These are phyloP conservation scores for Mycena epipterygia DNA, from an alignment of 768 basidiomycete species.

Conservation along the genomic window DNA sequence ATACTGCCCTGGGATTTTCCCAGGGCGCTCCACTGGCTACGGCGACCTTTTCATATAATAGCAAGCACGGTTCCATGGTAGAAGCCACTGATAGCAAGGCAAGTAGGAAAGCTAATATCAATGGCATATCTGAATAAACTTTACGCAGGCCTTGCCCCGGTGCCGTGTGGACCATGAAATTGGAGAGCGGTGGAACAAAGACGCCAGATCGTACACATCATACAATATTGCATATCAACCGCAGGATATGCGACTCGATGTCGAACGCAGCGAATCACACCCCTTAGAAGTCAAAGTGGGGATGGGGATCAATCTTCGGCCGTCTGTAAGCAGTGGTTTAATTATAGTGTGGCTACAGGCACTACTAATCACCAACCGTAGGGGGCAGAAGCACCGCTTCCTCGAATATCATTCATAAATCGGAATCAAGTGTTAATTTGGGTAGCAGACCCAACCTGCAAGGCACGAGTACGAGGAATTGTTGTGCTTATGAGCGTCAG, in stretches of 20 bases:
- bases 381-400: background rate
- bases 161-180: background rate
- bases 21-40: background rate
- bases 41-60: background rate
- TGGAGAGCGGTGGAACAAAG: constrained; percentile 7
- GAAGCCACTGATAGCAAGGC: constrained; percentile 20
- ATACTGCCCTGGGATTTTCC: background rate
- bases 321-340: background rate
- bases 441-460: constrained; percentile 12
- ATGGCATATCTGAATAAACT: background rate
- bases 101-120: background rate
- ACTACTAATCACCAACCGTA: background rate
- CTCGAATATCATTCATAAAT: no score
- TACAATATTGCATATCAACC: constrained; percentile 5
- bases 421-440: constrained; percentile 17
- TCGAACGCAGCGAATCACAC: background rate
- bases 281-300: constrained; percentile 18
- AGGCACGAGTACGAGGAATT: background rate
- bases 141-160: constrained; percentile 11
- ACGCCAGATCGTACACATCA: constrained; percentile 12
- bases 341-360: no score
- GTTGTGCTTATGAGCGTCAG: constrained; percentile 17
- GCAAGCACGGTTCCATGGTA: background rate
- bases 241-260: background rate
- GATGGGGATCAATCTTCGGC: constrained; percentile 13